Conservation (phyloP, 176 grass and related monocot species). For the Ampelocalamus luodianensis region DNA sequence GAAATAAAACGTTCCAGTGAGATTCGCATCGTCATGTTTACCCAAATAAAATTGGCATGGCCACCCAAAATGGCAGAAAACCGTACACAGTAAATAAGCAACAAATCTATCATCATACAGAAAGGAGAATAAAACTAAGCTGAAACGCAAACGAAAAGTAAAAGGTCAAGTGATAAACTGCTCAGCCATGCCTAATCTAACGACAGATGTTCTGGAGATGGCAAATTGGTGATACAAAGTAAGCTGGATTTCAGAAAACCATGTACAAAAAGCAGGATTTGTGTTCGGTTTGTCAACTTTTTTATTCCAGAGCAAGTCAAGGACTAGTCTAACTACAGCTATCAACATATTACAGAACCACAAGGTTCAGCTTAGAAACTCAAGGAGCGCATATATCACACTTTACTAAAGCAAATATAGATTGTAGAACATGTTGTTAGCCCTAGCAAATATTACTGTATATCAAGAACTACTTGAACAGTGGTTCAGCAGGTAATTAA, state of each 20-base stretch:
- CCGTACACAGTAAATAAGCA: not conserved
- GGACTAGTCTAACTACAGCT: not conserved
- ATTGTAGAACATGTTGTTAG: not conserved
- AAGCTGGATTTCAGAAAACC: not conserved
- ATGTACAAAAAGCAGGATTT: not conserved
- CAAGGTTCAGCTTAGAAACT: constrained; percentile 3
- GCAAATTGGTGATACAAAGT: not conserved
- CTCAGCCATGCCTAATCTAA: not conserved
- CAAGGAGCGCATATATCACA: not conserved
- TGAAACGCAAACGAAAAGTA: not conserved
- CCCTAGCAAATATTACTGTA: not conserved
- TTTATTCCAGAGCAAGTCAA: not conserved
- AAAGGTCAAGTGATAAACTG: not conserved
- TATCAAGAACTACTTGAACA: not conserved
- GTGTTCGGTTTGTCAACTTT: not conserved
- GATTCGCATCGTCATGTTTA: not conserved
- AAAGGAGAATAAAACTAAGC: not conserved
- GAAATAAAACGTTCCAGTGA: constrained; percentile 10
- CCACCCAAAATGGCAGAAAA: not conserved
- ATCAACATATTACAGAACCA: not conserved
- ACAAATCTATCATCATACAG: not conserved
- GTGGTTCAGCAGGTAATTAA: not conserved
- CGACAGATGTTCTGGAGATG: not conserved
- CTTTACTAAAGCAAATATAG: not conserved
- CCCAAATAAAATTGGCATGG: not conserved